Evolutionary conservation across 2,329 filamentous ascomycete species (phyloP), one percentile per base, ranked within the genome.

Genomic region (Arachnomyces sp.): DNA sequence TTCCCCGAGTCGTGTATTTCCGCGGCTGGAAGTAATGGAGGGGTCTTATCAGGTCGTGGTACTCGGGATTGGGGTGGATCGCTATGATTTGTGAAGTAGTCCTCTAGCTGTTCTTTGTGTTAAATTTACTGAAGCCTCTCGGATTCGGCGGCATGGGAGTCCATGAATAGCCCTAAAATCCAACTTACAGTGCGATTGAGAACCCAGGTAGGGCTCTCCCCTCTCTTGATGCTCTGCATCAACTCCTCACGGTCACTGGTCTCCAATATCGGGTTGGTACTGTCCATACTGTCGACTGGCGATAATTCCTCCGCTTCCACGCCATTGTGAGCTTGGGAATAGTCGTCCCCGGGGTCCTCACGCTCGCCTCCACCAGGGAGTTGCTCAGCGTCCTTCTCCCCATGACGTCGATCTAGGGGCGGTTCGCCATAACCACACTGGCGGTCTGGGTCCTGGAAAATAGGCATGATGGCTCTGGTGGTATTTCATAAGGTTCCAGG

Each of bases 211-310:
- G 84, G 81, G 54, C 78, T 83, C 62, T 88, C 80, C 25, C 79
- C 79, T 59, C 76, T 78, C 66, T 95, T 95, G 49, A 95, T 73
- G 48, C 81, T 76, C 61, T 88, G 77, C 42, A 96, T 95, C 52
- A 94, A 68, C 60, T 89, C 82, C 42, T 79, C 78, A 48, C 89
- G 76, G 58, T 87, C 79, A 43, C 57, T 59, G 12, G 55, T 52
- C 45, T 53, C 53, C 28, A 56, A 34, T 15, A 38, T 53, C 12
- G 54, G 39, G n/a, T 9, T 25, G 20, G 5, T 25, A 9, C 5
- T 25, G 9, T 25, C 20, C 20, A 25, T 25, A 25, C 9, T 25
- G 20, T 25, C 20, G 20, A 25, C 20, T 9, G 20, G 20, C 20
- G 20, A 25, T 16, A 16, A 17, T 37, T 25, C 9, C 41, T 35